Conservation (phyloP, 495 filamentous ascomycete genomes). For the Lophiostoma macrostomum region DNA sequence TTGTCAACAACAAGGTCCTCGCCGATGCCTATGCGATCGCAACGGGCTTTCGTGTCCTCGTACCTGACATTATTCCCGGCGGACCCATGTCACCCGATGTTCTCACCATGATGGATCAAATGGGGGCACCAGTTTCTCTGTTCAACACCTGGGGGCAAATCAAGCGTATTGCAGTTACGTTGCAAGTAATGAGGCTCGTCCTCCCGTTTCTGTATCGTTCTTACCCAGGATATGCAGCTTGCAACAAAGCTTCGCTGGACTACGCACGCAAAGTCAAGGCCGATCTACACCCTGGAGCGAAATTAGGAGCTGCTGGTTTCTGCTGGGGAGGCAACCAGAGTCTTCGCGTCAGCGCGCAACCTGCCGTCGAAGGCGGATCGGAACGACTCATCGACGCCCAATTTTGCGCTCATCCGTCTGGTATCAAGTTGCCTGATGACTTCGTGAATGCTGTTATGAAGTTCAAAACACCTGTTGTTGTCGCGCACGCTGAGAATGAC, state of each 20-base stretch:
- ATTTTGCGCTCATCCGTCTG: slow-evolving; percentile 30
- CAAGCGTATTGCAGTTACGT: not conserved
- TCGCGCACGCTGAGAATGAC: slow-evolving; percentile 22
- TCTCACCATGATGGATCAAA: slow-evolving; percentile 18
- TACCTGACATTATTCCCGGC: slow-evolving; percentile 30
- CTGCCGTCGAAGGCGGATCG: slow-evolving; percentile 17
- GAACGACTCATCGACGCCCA: slow-evolving; percentile 24
- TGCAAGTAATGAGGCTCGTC: not conserved
- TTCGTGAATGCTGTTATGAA: slow-evolving; percentile 24
- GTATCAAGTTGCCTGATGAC: slow-evolving; percentile 12
- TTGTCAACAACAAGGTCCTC: slow-evolving; percentile 32
- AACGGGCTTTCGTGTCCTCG: slow-evolving; percentile 25
- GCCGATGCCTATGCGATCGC: slow-evolving; percentile 25
- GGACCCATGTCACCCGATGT: slow-evolving; percentile 9
- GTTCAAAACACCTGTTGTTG: slow-evolving; percentile 21
- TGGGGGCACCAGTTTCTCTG: slow-evolving; percentile 5
- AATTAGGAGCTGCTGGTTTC: slow-evolving; percentile 26
- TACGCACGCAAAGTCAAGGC: slow-evolving; percentile 24
- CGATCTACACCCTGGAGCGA: slow-evolving; percentile 25
- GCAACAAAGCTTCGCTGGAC: slow-evolving; percentile 6
- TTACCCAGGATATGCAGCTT: not conserved
- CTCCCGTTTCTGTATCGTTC: slow-evolving; percentile 19
- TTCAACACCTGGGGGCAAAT: slow-evolving; percentile 18
- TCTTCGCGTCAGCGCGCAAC: slow-evolving; percentile 17
- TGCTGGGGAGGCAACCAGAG: slow-evolving; percentile 32